Conservation (phyloP, 306 rosid species). For the Vigna unguiculata region DNA sequence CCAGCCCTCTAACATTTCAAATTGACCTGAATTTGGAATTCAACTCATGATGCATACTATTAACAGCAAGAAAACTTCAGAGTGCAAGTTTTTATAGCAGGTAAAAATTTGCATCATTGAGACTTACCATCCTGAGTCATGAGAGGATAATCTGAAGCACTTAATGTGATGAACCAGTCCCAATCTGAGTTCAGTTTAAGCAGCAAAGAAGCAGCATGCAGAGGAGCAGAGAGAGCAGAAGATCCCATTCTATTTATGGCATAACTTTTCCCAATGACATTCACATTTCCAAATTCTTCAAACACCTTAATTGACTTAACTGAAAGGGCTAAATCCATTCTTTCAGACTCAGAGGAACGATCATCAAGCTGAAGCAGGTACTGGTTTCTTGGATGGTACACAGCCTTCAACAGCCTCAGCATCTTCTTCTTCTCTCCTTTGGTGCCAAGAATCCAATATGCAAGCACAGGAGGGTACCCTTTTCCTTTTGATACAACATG, state of each 20-base stretch:
- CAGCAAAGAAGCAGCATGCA: slow-evolving; percentile 77
- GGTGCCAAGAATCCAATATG: slow-evolving; percentile 70
- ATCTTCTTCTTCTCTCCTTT: slow-evolving; percentile 60
- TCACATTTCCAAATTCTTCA: slow-evolving; percentile 62
- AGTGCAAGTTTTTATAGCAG: not conserved
- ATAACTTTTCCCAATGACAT: slow-evolving; percentile 69
- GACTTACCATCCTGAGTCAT: slow-evolving; percentile 73
- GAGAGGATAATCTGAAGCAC: slow-evolving; percentile 79
- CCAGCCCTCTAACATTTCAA: slow-evolving; percentile 4
- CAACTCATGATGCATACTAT: not conserved
- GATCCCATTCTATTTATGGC: slow-evolving; percentile 69
- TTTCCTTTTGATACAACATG: slow-evolving; percentile 51
- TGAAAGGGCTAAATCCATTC: slow-evolving; percentile 53
- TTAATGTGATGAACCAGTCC: slow-evolving; percentile 79
- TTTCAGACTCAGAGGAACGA: slow-evolving; percentile 56
- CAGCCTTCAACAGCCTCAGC: slow-evolving; percentile 67
- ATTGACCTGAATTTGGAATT: slow-evolving; percentile 17
- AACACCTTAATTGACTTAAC: slow-evolving; percentile 57
- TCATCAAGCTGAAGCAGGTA: slow-evolving; percentile 77
- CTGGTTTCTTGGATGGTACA: slow-evolving; percentile 79
- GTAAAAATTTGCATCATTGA: slow-evolving; percentile 8
- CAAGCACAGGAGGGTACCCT: slow-evolving; percentile 67
- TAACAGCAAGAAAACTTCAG: slow-evolving; percentile 7
- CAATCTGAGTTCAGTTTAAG: slow-evolving; percentile 67
- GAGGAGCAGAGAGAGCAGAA: slow-evolving; percentile 71